These are phyloP conservation scores for Boletus sp. DNA, from an alignment of 768 basidiomycete genomes.

Conservation along the genomic window DNA sequence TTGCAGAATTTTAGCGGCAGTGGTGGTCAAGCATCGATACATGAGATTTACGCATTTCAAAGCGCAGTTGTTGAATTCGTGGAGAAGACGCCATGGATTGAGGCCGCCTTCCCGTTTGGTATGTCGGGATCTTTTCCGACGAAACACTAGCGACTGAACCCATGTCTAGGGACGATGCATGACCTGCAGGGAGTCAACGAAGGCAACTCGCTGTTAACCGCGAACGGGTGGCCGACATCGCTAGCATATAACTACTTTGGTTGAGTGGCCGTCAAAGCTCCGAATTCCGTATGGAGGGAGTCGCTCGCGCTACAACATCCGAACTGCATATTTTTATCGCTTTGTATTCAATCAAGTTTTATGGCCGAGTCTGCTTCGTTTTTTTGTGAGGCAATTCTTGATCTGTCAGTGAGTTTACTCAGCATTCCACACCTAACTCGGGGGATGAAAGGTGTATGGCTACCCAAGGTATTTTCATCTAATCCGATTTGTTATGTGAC, in stretches of 20 bases:
- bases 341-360: slow-evolving; percentile 7
- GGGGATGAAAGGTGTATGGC: background rate
- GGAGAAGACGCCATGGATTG: slow-evolving; percentile 38
- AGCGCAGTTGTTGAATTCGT: slow-evolving; percentile 40
- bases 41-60: slow-evolving; percentile 51
- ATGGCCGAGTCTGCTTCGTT: too few relatives aligned
- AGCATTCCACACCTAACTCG: background rate
- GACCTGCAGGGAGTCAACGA: slow-evolving; percentile 55
- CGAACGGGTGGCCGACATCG: slow-evolving; percentile 44
- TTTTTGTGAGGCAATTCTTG: background rate
- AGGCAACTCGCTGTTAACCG: slow-evolving; percentile 49
- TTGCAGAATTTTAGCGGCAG: slow-evolving; percentile 51
- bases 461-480: background rate
- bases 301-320: background rate
- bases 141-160: background rate
- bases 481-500: background rate
- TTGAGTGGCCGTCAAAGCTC: slow-evolving; percentile 1
- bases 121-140: slow-evolving; percentile 18
- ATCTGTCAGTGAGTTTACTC: background rate
- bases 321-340: background rate
- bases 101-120: slow-evolving; percentile 62
- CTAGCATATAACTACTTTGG: slow-evolving; percentile 56
- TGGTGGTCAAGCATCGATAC: slow-evolving; percentile 37
- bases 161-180: slow-evolving; percentile 47
- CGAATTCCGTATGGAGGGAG: background rate